Base-by-base conservation (phyloP, 2,329 filamentous ascomycete species). In the Scedosporium aurantiacum region DNA sequence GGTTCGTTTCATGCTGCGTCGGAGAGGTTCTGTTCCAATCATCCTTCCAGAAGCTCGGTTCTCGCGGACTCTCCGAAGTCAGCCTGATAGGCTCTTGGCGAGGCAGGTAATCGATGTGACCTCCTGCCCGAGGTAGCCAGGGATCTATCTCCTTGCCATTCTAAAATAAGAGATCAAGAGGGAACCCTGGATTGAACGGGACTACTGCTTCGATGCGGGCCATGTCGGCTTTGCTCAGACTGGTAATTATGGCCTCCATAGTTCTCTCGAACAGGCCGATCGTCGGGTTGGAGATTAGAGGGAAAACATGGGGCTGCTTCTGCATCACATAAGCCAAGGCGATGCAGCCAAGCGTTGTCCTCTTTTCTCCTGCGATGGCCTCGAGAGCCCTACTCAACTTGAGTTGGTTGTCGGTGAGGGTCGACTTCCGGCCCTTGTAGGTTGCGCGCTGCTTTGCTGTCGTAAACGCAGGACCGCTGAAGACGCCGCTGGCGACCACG, bases 251-350 rank as follows among this genome's bases (percentile, higher is more conserved):
- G 0, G 86, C 85, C 67, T 86, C 81, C 65, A 91, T 87, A 67
- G 90, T 91, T 62, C 78, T 79, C 68, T 85, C 81, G 47, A 92
- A 74, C 68, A 91, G 87, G 58, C 86, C 82, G 8, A 89, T 71
- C 66, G 85, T 90, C 10, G 87, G 79, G 0, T 86, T 85, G 10
- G 88, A 88, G 4, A 90, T 77, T 47, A 91, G 84, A 1, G 89
- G 89, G 68, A 89, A 90, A 12, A 91, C 85, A 67, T 89, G 84
- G 0, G 86, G 82, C 0, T 85, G 76, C 74, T 91, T 90, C 65
- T 84, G 80, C 78, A 89, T 81, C 14, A 91, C 84, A 68, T 91
- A 91, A 2, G 88, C 88, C 25, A 91, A 73, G 7, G 88, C 88
- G 62, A 81, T 40, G 32, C 58, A 41, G n/a, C 28, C 52, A 28